Evolutionary conservation across 306 rosid species (phyloP), one percentile per base, ranked within the genome.

Genomic region (Begonia masoniana): DNA sequence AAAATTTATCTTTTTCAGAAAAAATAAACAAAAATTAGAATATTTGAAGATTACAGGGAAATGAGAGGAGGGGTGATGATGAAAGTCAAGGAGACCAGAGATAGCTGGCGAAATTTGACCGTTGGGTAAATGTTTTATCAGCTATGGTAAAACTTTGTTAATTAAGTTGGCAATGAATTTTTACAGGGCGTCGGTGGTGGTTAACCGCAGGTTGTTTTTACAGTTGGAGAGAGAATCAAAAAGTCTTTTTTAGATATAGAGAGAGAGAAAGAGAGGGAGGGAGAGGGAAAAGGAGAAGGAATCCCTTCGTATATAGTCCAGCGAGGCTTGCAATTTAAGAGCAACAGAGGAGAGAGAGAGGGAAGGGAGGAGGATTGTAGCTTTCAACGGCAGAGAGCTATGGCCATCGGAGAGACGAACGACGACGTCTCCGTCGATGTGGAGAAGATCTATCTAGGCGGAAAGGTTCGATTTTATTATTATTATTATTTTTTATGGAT

Each of bases 381-480:
- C 49, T 45, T 10, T 12, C 15, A 4, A 31, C 39, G 49, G 15
- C 68, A 35, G 57, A 68, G 70, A 76, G 60, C 74, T 68, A 10
- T 69, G 71, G 80, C 84, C 78, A 86, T 83, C 88, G 79, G 82
- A 43, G 85, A 82, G 14, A 74, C 82, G 5, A 74, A 59, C 66
- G 85, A 91, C 60, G 76, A 81, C 68, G 72, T 83, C 75, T 75
- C 97, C 58, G 54, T 83, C 42, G 75, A 91, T 51, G 64, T 80
- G 79, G 94, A 86, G 80, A 86, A 73, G 86, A 81, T 91, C 94
- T 79, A 83, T 72, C 92, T 91, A 51, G 86, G 96, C 68, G 99
- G 99, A 72, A 81, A 83, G 96, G 99, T 91, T 51, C 12, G n/a
- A 54, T 15, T 19, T 17, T 17, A n/a, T n/a, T n/a, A n/a, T n/a